Conservation (phyloP, 2,329 filamentous ascomycete genomes). For the Passalora sequoiae region DNA sequence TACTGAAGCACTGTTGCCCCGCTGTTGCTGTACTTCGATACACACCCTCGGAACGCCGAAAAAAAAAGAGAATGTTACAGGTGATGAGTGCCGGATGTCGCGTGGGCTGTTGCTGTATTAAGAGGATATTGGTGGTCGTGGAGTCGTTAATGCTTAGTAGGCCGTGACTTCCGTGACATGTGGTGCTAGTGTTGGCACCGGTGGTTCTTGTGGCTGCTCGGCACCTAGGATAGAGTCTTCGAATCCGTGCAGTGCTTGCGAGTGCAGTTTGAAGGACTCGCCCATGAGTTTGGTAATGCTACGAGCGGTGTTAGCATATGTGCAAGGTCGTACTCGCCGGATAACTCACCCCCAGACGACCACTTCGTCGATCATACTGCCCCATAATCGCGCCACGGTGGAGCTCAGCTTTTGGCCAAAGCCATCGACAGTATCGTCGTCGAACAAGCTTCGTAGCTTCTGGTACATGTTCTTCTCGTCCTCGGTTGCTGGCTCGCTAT, state of each 20-base stretch:
- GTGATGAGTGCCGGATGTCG: conserved; percentile 12
- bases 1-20: conserved; percentile 12
- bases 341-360: conserved; percentile 94
- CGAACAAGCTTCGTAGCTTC: conserved; percentile 83
- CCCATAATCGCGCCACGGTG: conserved; percentile 93
- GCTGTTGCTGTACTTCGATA: conserved; percentile 10
- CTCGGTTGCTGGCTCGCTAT: conserved; percentile 81
- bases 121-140: conserved; percentile 15
- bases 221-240: conserved; percentile 63
- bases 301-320: conserved; percentile 34
- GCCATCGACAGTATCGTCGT: conserved; percentile 79
- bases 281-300: conserved; percentile 95
- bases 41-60: conserved; percentile 9
- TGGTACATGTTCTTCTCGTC: conserved; percentile 87
- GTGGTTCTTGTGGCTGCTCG: conserved; percentile 28
- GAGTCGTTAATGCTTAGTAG: conserved; percentile 27
- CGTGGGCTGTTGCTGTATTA: conserved; percentile 18
- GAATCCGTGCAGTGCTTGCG: conserved; percentile 89
- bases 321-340: not conserved
- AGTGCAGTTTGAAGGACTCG: conserved; percentile 94
- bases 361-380: conserved; percentile 95
- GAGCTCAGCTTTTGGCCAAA: conserved; percentile 84
- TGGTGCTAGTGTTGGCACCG: conserved; percentile 23
- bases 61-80: conserved; percentile 11
- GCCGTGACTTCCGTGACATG: conserved; percentile 31